Evolutionary conservation across 108 stramenopile species (phyloP).

Genomic region (Pseudonitzschia pungens): DNA sequence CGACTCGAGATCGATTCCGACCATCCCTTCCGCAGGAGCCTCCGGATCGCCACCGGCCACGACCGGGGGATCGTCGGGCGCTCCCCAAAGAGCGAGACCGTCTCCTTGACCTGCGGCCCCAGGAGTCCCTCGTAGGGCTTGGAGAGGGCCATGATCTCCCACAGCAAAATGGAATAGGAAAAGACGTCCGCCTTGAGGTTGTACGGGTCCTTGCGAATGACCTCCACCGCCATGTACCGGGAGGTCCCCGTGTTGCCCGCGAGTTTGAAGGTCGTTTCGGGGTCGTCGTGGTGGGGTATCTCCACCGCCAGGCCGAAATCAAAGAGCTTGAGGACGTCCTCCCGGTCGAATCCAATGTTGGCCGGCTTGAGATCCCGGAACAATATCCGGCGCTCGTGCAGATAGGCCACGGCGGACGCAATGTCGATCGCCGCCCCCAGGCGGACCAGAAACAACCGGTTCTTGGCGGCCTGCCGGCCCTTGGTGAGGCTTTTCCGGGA

Average conservation of each 20-base stretch:
- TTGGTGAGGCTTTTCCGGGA: conserved; percentile 30
- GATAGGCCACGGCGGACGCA: conserved; percentile 38
- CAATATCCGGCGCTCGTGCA: conserved; percentile 47
- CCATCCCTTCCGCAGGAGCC: conserved; percentile 50
- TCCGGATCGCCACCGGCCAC: conserved; percentile 47
- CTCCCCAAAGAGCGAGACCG: conserved; percentile 50
- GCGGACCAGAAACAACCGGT: conserved; percentile 29
- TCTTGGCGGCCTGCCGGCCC: conserved; percentile 26
- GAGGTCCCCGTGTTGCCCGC: conserved; percentile 65
- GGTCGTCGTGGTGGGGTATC: conserved; percentile 43
- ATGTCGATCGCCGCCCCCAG: conserved; percentile 51
- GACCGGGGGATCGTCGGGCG: conserved; percentile 50
- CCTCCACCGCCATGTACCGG: conserved; percentile 96
- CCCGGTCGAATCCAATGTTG: conserved; percentile 56
- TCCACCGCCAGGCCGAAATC: conserved; percentile 68
- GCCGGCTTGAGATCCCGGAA: conserved; percentile 65
- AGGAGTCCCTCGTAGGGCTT: conserved; percentile 56
- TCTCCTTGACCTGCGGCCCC: conserved; percentile 57
- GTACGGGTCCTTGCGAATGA: conserved; percentile 78
- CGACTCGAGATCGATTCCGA: conserved; percentile 37
- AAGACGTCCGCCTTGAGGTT: conserved; percentile 93
- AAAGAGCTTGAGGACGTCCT: conserved; percentile 55
- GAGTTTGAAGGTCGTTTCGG: conserved; percentile 48
- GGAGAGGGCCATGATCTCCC: conserved; percentile 62
- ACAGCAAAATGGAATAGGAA: conserved; percentile 70